phyloP scores from a whole-genome alignment of 75 land plant species.

The Pseudotsuga menziesii region DNA sequence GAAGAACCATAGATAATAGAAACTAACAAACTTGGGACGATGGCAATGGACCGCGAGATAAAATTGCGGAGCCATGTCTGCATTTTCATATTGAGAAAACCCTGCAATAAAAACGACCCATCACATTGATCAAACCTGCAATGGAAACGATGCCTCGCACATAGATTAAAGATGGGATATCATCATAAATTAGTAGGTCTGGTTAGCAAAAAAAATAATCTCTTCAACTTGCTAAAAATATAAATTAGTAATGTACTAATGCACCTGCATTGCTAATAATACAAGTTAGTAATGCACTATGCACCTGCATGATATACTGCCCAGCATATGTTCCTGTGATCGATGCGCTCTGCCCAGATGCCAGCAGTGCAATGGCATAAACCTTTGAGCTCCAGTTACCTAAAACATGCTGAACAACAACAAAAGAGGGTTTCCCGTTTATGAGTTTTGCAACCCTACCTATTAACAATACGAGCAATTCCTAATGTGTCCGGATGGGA shows the following conservation, averaged over 20 bases:
- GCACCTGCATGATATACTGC: conserved; percentile 31
- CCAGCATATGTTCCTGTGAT: conserved; percentile 43
- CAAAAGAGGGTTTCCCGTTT: neutral
- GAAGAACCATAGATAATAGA: conserved; percentile 11
- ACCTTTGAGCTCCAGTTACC: conserved; percentile 18
- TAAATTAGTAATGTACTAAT: too few species aligned
- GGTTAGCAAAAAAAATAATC: too few species aligned
- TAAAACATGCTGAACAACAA: conserved; percentile 14
- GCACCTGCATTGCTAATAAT: conserved; percentile 26
- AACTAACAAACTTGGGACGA: conserved; percentile 9
- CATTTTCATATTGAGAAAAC: conserved; percentile 9
- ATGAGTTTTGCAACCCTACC: neutral
- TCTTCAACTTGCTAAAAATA: neutral
- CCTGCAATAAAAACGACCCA: neutral
- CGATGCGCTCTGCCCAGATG: conserved; percentile 36
- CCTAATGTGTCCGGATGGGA: too few species aligned
- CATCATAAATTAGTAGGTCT: too few species aligned
- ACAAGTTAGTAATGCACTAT: neutral
- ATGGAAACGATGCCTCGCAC: too few species aligned
- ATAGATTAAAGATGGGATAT: too few species aligned
- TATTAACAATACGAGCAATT: too few species aligned
- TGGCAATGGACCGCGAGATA: conserved; percentile 10
- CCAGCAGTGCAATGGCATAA: conserved; percentile 22
- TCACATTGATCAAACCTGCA: neutral
- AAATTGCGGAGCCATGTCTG: conserved; percentile 10